Conservation (phyloP, 1,284 basidiomycete species). For the Rhizoctonia solani region DNA sequence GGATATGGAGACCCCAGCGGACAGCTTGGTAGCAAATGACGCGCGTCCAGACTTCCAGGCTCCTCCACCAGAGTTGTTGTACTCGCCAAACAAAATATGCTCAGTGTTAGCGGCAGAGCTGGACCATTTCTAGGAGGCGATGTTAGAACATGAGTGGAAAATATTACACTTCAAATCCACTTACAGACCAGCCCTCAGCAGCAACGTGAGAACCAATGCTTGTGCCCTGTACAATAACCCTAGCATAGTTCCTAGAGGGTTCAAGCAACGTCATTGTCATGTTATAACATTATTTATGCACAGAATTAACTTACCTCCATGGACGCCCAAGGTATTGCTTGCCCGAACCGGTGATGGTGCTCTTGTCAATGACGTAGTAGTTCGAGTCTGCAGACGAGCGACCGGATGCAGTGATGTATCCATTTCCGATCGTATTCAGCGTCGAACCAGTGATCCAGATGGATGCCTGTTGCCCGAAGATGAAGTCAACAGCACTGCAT, state of each 20-base stretch:
- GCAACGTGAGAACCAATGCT: constrained; percentile 35
- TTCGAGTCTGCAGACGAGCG: constrained; percentile 36
- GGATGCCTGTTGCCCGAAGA: constrained; percentile 21
- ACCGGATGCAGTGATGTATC: constrained; percentile 39
- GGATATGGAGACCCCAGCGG: constrained; percentile 28
- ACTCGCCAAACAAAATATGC: constrained; percentile 40
- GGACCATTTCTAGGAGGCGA: constrained; percentile 37
- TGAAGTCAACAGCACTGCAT: constrained; percentile 5
- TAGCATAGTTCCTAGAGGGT: too few relatives aligned
- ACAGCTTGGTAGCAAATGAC: constrained; percentile 33
- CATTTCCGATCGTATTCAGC: constrained; percentile 36
- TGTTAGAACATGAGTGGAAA: background rate
- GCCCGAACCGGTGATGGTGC: constrained; percentile 3
- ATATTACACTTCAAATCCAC: background rate
- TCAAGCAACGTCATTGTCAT: background rate
- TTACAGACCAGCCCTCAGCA: constrained; percentile 37
- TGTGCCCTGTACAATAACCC: constrained; percentile 4
- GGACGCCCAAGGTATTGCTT: constrained; percentile 34
- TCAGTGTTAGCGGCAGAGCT: constrained; percentile 36
- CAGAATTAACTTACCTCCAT: constrained; percentile 33
- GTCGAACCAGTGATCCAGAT: constrained; percentile 36
- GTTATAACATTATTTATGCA: constrained; percentile 6
- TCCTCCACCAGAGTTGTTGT: constrained; percentile 38
- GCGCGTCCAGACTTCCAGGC: constrained; percentile 27
- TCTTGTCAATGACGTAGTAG: constrained; percentile 40